Conservation (phyloP, 148 eudicot genomes). For the Amaranthus palmeri region DNA sequence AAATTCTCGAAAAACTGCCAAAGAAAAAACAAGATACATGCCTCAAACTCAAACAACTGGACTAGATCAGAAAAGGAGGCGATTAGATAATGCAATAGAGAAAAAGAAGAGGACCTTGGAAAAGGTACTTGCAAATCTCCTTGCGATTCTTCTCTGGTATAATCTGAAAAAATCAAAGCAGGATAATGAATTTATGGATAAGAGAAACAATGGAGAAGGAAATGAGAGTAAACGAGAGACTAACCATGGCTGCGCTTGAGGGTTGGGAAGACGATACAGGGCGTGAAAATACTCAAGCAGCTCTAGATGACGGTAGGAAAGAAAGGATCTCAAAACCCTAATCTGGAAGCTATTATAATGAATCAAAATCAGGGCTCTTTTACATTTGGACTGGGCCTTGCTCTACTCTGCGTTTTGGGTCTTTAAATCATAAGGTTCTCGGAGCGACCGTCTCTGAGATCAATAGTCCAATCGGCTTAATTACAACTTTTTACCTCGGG, state of each 20-base stretch:
- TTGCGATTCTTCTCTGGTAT: constrained; percentile 81
- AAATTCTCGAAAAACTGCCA: background rate
- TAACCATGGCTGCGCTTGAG: constrained; percentile 26
- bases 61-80: background rate
- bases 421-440: no score
- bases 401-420: no score
- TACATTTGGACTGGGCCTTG: background rate
- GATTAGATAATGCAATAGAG: background rate
- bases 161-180: constrained; percentile 37
- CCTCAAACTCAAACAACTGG: background rate
- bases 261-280: background rate
- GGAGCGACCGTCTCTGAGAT: no score
- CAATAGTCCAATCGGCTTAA: no score
- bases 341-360: background rate
- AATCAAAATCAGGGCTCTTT: background rate
- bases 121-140: constrained; percentile 83
- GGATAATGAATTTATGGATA: background rate
- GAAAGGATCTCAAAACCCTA: background rate
- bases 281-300: background rate
- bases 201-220: background rate
- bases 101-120: constrained; percentile 46
- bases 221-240: background rate
- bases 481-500: no score
- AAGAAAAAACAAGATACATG: background rate
- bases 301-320: background rate